These are phyloP conservation scores for Phialemonium atrogriseum DNA, from an alignment of 2,329 filamentous ascomycete species.

Conservation along the genomic window DNA sequence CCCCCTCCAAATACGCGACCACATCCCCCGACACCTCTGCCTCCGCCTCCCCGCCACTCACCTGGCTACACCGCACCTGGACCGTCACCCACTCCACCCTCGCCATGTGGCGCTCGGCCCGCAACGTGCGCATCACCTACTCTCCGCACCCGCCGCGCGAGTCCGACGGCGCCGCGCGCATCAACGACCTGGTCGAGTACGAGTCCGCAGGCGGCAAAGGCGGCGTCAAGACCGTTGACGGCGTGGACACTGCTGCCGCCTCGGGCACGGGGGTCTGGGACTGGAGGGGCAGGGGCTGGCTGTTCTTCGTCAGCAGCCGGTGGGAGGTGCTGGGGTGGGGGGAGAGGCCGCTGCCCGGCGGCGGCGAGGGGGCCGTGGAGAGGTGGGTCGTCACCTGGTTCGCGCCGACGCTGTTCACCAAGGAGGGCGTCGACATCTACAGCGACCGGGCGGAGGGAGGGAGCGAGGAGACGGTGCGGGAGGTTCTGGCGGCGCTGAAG, in stretches of 20 bases:
- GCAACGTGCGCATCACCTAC: conserved; percentile 77
- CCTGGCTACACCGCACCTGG: conserved; percentile 62
- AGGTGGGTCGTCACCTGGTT: conserved; percentile 81
- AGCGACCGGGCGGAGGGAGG: conserved; percentile 54
- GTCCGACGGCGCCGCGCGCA: conserved; percentile 19
- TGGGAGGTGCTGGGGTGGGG: conserved; percentile 82
- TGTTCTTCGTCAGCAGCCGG: conserved; percentile 63
- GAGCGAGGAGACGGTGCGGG: conserved; percentile 44
- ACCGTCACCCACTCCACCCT: conserved; percentile 68
- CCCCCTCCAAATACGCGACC: conserved; percentile 40
- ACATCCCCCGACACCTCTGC: conserved; percentile 16
- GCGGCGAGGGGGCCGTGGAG: conserved; percentile 28
- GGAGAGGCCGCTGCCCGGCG: conserved; percentile 32
- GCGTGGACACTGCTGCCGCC: conserved; percentile 47
- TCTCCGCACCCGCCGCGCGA: conserved; percentile 33
- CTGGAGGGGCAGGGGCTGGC: conserved; percentile 71
- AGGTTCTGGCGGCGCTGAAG: conserved; percentile 46
- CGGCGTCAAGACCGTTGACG: conserved; percentile 52
- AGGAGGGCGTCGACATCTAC: conserved; percentile 74
- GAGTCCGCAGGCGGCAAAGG: conserved; percentile 39
- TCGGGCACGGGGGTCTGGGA: conserved; percentile 45
- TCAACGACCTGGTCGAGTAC: conserved; percentile 70
- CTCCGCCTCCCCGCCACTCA: conserved; percentile 38
- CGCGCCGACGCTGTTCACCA: conserved; percentile 73
- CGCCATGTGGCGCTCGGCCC: conserved; percentile 70